Evolutionary conservation across 2,329 filamentous ascomycete species (phyloP).

Genomic region (Pseudogymnoascus sp.): DNA sequence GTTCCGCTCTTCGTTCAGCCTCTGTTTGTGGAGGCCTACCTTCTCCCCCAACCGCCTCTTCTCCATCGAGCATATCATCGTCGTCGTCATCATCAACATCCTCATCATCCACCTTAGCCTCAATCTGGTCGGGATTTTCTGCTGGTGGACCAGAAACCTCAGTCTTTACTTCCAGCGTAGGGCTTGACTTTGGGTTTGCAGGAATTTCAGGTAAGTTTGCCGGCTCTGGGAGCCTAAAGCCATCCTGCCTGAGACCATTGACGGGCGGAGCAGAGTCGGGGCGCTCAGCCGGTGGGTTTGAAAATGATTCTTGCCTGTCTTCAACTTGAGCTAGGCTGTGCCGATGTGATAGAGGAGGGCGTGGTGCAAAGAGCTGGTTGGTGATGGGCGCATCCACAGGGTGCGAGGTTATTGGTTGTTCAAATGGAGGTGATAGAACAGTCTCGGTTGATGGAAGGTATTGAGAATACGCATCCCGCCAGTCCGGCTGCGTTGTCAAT

Average conservation of each 20-base stretch:
- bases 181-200: background rate
- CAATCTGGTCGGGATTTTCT: background rate
- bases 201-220: background rate
- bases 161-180: background rate
- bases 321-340: constrained; percentile 23
- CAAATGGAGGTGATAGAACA: constrained; percentile 22
- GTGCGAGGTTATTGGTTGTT: constrained; percentile 22
- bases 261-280: constrained; percentile 24
- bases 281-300: constrained; percentile 21
- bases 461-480: constrained; percentile 29
- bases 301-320: constrained; percentile 18
- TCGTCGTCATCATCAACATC: constrained; percentile 37
- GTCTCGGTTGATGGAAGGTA: constrained; percentile 25
- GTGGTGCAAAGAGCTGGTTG: constrained; percentile 11
- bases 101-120: background rate
- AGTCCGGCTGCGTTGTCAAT: constrained; percentile 29
- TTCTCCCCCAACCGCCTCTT: constrained; percentile 33
- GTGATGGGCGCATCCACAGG: constrained; percentile 15
- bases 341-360: constrained; percentile 25
- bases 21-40: constrained; percentile 38
- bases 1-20: constrained; percentile 48
- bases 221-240: constrained; percentile 2
- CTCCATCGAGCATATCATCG: constrained; percentile 45
- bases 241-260: background rate
- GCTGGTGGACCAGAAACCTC: background rate